Percentiles rank a stretch among this genome's conserved stretches.
phyloP scores from a whole-genome alignment of 1,284 basidiomycete genomes.

The Rhodotorula mucilaginosa region DNA sequence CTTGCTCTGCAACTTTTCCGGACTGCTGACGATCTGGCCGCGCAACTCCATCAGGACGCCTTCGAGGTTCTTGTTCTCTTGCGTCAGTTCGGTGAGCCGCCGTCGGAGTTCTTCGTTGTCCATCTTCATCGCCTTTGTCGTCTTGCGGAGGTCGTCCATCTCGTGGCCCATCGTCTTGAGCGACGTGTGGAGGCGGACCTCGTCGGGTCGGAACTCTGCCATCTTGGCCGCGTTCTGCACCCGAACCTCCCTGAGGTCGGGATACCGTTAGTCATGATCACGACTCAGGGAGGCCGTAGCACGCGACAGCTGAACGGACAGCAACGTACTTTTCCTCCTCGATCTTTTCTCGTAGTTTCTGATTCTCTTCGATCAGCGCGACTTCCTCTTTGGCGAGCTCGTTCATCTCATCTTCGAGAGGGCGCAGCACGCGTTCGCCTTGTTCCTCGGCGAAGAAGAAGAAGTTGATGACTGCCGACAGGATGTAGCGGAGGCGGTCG shows the following conservation, averaged over 20 bases:
- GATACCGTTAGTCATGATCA: not conserved
- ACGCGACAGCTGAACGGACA: too few relatives aligned
- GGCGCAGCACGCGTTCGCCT: slow-evolving; percentile 57
- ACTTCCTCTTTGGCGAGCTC: slow-evolving; percentile 21
- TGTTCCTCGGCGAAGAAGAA: slow-evolving; percentile 81
- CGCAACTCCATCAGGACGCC: slow-evolving; percentile 18
- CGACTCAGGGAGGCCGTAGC: too few relatives aligned
- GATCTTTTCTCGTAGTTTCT: slow-evolving; percentile 17
- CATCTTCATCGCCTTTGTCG: slow-evolving; percentile 9
- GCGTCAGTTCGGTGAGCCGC: slow-evolving; percentile 16
- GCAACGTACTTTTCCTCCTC: slow-evolving; percentile 16
- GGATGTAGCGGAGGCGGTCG: slow-evolving; percentile 65
- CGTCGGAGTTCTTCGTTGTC: slow-evolving; percentile 10
- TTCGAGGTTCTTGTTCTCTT: slow-evolving; percentile 27
- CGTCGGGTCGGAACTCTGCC: not conserved
- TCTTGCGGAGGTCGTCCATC: slow-evolving; percentile 7
- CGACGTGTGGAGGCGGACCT: not conserved
- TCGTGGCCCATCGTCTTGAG: slow-evolving; percentile 11
- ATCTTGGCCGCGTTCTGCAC: slow-evolving; percentile 21
- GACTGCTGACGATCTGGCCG: slow-evolving; percentile 30
- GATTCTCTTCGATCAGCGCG: slow-evolving; percentile 18
- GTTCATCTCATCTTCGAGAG: slow-evolving; percentile 56
- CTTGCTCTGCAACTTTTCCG: slow-evolving; percentile 23
- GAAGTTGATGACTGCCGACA: slow-evolving; percentile 89
- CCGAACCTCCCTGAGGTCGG: slow-evolving; percentile 3